These are phyloP conservation scores for Aspergillus amoenus DNA, from an alignment of 2,329 filamentous ascomycete species.

Conservation along the genomic window DNA sequence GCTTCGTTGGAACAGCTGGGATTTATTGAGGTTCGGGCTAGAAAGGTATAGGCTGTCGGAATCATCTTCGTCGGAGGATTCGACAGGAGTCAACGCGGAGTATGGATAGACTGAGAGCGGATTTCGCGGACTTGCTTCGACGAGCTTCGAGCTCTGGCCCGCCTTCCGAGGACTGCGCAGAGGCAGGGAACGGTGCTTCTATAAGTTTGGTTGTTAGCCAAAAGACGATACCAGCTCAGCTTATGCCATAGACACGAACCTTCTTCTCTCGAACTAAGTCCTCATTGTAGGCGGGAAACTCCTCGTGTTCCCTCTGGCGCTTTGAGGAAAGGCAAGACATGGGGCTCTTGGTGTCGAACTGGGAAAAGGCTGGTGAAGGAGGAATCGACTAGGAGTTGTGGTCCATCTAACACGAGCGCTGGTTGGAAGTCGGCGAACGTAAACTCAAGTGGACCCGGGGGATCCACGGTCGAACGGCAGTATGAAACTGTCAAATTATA, in stretches of 20 bases:
- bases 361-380: neutral
- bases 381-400: neutral
- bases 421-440: neutral
- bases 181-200: conserved; percentile 36
- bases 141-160: conserved; percentile 19
- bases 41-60: conserved; percentile 3
- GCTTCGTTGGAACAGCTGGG: conserved; percentile 8
- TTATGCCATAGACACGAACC: conserved; percentile 17
- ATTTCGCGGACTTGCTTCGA: conserved; percentile 17
- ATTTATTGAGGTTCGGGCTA: neutral
- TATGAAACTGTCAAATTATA: neutral
- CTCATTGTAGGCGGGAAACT: conserved; percentile 65
- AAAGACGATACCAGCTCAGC: neutral
- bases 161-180: conserved; percentile 28
- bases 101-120: conserved; percentile 17
- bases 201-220: conserved; percentile 11
- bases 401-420: neutral
- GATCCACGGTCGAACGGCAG: neutral
- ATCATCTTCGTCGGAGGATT: conserved; percentile 34
- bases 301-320: conserved; percentile 43
- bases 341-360: neutral
- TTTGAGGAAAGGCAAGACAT: conserved; percentile 28
- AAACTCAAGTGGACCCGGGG: neutral
- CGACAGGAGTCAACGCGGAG: conserved; percentile 32
- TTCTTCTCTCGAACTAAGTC: conserved; percentile 23